These are phyloP conservation scores for Coriolopsis trogii DNA, from an alignment of 1,284 basidiomycete genomes.

Conservation along the genomic window DNA sequence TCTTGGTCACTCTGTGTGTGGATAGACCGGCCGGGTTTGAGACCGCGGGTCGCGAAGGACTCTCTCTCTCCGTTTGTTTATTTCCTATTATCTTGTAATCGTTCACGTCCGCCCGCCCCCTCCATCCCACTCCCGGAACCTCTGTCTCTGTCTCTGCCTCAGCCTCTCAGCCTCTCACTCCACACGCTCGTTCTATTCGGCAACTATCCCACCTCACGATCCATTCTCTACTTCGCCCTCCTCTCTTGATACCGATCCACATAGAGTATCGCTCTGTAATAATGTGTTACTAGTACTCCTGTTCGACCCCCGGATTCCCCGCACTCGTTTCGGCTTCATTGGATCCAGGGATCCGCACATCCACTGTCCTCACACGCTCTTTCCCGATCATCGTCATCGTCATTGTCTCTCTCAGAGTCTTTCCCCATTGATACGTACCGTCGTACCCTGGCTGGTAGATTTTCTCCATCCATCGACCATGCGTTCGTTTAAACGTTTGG, in stretches of 20 bases:
- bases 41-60: slow-evolving; percentile 16
- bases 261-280: not conserved
- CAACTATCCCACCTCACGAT: not conserved
- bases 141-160: not conserved
- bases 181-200: not conserved
- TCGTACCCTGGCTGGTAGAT: not conserved
- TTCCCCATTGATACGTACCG: too few species aligned
- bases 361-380: too few species aligned
- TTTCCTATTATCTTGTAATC: too few species aligned
- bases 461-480: not conserved
- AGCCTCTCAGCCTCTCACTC: not conserved
- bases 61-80: slow-evolving; percentile 1
- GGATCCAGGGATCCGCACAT: too few species aligned
- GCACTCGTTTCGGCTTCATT: not conserved
- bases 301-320: not conserved
- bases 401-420: too few species aligned
- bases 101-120: too few species aligned
- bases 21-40: slow-evolving; percentile 21
- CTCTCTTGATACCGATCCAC: not conserved
- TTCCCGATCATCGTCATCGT: too few species aligned
- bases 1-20: slow-evolving; percentile 6
- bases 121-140: not conserved
- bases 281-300: not conserved
- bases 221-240: not conserved
- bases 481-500: not conserved